Percentiles rank a stretch among this genome's conserved stretches.
phyloP scores from a whole-genome alignment of 768 basidiomycete genomes.

The Russula virescens region DNA sequence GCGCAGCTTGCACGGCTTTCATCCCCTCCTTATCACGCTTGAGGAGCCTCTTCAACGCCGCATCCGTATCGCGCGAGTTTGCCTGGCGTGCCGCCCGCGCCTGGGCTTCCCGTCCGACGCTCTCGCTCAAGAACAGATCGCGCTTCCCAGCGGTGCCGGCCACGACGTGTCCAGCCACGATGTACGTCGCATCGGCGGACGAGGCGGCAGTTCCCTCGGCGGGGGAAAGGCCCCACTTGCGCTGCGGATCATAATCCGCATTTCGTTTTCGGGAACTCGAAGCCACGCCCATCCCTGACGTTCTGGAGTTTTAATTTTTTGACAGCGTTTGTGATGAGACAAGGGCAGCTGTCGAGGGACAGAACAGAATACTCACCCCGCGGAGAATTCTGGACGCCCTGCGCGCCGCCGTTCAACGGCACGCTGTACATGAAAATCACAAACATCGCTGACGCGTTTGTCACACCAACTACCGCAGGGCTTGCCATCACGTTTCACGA shows the following conservation, averaged over 20 bases:
- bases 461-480: slow-evolving; percentile 88
- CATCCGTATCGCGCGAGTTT: slow-evolving; percentile 55
- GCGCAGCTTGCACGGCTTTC: slow-evolving; percentile 55
- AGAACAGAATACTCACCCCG: slow-evolving; percentile 50
- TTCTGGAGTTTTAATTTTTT: slow-evolving; percentile 38
- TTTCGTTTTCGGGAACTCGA: slow-evolving; percentile 31
- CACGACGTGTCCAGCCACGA: slow-evolving; percentile 75
- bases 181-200: slow-evolving; percentile 53
- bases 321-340: background rate
- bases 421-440: slow-evolving; percentile 85
- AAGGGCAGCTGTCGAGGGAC: background rate
- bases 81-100: slow-evolving; percentile 64
- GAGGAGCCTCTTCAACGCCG: slow-evolving; percentile 52
- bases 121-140: slow-evolving; percentile 57
- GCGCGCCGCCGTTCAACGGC: slow-evolving; percentile 73
- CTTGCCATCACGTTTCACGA: slow-evolving; percentile 71
- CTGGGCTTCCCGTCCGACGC: slow-evolving; percentile 73
- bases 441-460: slow-evolving; percentile 77
- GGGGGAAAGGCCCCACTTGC: slow-evolving; percentile 74
- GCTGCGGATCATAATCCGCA: slow-evolving; percentile 56
- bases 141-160: slow-evolving; percentile 35
- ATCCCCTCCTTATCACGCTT: slow-evolving; percentile 64
- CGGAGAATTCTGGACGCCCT: slow-evolving; percentile 78
- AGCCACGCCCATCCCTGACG: slow-evolving; percentile 56
- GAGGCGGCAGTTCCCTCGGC: slow-evolving; percentile 30